phyloP scores from a whole-genome alignment of 352 stramenopile genomes.

The Blastocystis sp. region DNA sequence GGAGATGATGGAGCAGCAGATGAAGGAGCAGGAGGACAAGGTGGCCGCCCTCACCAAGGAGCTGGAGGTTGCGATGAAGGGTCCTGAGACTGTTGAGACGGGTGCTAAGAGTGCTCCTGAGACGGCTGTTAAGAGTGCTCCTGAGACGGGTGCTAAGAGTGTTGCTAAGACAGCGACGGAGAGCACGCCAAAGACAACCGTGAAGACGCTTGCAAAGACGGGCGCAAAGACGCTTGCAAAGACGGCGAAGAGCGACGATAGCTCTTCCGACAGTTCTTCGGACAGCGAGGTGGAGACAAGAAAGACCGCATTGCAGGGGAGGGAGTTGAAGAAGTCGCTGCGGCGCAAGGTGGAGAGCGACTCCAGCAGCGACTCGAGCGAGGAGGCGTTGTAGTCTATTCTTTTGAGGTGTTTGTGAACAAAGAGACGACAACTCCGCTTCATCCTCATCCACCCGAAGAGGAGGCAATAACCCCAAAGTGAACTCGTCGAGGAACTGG shows the following conservation, averaged over 20 bases:
- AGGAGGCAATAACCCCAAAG: constrained; percentile 61
- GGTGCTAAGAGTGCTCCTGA: too few species aligned
- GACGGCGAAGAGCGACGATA: too few species aligned
- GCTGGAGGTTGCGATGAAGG: constrained; percentile 25
- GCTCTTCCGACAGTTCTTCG: too few species aligned
- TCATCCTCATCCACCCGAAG: constrained; percentile 55
- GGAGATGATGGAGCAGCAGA: constrained; percentile 38
- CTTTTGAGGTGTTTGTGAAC: constrained; percentile 7
- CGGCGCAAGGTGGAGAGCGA: neutral
- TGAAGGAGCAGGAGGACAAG: constrained; percentile 57
- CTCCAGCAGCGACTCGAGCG: neutral
- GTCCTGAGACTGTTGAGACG: too few species aligned
- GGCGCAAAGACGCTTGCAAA: too few species aligned
- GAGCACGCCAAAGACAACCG: too few species aligned
- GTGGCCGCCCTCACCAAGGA: constrained; percentile 20
- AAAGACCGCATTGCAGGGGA: neutral
- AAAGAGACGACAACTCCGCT: constrained; percentile 12
- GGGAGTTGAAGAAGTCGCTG: neutral
- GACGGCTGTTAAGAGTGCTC: too few species aligned
- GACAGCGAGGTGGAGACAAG: neutral
- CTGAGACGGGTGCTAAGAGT: too few species aligned
- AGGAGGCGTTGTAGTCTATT: neutral
- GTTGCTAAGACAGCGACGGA: too few species aligned
- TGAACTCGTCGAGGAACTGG: constrained; percentile 57
- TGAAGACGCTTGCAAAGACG: too few species aligned